A percentile compares a stretch with the other conserved stretches of the same genome.
Evolutionary conservation across 139 green algal genomes (phyloP).

Genomic region (Volvox africanus): DNA sequence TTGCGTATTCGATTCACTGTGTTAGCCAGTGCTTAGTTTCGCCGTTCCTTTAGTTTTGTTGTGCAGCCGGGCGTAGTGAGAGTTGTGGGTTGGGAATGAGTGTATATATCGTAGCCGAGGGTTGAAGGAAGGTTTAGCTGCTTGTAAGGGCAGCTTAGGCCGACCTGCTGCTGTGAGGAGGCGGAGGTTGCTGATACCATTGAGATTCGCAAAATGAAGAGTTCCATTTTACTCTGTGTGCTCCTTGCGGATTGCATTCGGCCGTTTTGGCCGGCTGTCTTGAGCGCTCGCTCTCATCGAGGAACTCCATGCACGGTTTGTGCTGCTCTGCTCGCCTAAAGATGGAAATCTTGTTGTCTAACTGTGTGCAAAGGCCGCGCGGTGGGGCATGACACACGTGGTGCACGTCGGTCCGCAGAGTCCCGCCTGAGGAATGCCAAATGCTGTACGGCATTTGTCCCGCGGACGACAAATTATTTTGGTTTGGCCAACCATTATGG

Average conservation of each 20-base stretch:
- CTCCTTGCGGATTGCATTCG: background rate
- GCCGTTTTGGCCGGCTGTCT: no score
- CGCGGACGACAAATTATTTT: no score
- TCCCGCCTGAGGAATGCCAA: no score
- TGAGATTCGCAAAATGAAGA: background rate
- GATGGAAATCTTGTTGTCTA: background rate
- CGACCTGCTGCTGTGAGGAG: background rate
- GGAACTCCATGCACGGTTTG: background rate
- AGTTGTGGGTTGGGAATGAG: conserved; percentile 1
- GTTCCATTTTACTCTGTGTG: background rate
- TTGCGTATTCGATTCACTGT: background rate
- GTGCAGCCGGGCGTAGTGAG: background rate
- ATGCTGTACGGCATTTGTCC: no score
- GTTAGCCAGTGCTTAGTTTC: conserved; percentile 11
- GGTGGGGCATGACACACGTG: no score
- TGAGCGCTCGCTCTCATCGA: background rate
- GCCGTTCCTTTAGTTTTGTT: background rate
- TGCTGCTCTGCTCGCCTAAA: background rate
- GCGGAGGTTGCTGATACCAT: background rate
- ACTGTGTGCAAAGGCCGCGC: background rate
- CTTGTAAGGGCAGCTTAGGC: background rate
- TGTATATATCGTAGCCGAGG: conserved; percentile 18
- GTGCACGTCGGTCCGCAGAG: no score
- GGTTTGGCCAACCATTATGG: no score
- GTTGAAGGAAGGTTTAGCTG: background rate